phyloP scores from a whole-genome alignment of 495 filamentous ascomycete species.

The Venustampulla echinocandica region DNA sequence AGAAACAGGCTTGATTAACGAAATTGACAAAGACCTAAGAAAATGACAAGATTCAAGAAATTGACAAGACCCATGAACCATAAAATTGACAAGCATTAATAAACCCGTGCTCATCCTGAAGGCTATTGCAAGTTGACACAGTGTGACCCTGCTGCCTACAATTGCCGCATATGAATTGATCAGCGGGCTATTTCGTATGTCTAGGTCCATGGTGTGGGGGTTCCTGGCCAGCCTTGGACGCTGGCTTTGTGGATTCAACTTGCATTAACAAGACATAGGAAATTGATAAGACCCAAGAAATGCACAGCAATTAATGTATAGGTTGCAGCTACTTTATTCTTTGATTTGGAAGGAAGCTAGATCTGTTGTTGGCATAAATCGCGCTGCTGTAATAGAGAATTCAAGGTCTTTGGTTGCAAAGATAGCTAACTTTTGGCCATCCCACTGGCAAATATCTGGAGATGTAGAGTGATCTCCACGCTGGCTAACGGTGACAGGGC shows the following conservation, averaged over 20 bases:
- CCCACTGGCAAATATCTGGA: slow-evolving; percentile 42
- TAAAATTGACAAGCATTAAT: too few species aligned
- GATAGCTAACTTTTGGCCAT: slow-evolving; percentile 44
- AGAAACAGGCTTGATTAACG: too few species aligned
- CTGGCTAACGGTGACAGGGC: slow-evolving; percentile 40
- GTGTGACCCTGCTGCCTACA: too few species aligned
- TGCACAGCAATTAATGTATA: slow-evolving; percentile 39
- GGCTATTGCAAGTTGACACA: too few species aligned
- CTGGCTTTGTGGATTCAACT: too few species aligned
- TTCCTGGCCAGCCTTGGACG: too few species aligned
- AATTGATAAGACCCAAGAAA: background rate
- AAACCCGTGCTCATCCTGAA: too few species aligned
- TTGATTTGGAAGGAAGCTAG: slow-evolving; percentile 44
- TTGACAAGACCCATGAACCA: too few species aligned
- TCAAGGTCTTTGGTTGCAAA: slow-evolving; percentile 40
- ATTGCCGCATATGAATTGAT: background rate
- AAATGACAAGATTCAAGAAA: too few species aligned
- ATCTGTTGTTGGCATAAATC: slow-evolving; percentile 47
- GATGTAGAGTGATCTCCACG: slow-evolving; percentile 48
- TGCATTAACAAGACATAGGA: background rate
- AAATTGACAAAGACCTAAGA: too few species aligned
- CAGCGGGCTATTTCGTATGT: too few species aligned
- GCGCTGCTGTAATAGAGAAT: slow-evolving; percentile 47
- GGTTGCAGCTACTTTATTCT: slow-evolving; percentile 45
- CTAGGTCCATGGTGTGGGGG: too few species aligned